These are phyloP conservation scores for Ganoderma resinaceum DNA, from an alignment of 1,284 basidiomycete species.

Conservation along the genomic window DNA sequence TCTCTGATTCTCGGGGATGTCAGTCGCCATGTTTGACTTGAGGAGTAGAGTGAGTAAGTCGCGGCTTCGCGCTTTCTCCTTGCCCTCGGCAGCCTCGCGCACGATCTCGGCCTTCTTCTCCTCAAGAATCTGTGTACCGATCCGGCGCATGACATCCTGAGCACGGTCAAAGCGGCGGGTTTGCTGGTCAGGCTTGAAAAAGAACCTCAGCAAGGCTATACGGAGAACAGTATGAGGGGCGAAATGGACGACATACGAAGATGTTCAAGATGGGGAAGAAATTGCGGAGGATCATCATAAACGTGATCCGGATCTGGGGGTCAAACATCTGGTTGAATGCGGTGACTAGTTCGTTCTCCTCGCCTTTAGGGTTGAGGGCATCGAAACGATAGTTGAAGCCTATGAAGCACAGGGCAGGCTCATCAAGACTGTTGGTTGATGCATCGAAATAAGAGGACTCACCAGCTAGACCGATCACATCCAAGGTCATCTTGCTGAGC, in stretches of 20 bases:
- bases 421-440: constrained; percentile 7
- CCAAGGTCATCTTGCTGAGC: constrained; percentile 52
- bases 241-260: constrained; percentile 17
- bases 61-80: constrained; percentile 68
- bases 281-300: constrained; percentile 13
- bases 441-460: background rate
- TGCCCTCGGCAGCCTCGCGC: constrained; percentile 47
- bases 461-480: constrained; percentile 60
- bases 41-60: constrained; percentile 47
- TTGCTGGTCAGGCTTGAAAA: constrained; percentile 41
- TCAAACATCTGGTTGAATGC: constrained; percentile 43
- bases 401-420: no score
- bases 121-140: constrained; percentile 46
- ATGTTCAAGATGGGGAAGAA: constrained; percentile 21
- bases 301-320: background rate
- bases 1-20: constrained; percentile 49
- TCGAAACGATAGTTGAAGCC: constrained; percentile 62
- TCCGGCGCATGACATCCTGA: constrained; percentile 40
- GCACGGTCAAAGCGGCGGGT: constrained; percentile 32
- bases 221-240: no score
- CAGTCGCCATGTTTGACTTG: constrained; percentile 55
- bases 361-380: constrained; percentile 37
- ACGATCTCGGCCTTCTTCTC: constrained; percentile 45
- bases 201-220: background rate
- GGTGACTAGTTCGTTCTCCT: constrained; percentile 46